These are phyloP conservation scores for Tylopilus subfusipes DNA, from an alignment of 768 basidiomycete genomes.

Conservation along the genomic window DNA sequence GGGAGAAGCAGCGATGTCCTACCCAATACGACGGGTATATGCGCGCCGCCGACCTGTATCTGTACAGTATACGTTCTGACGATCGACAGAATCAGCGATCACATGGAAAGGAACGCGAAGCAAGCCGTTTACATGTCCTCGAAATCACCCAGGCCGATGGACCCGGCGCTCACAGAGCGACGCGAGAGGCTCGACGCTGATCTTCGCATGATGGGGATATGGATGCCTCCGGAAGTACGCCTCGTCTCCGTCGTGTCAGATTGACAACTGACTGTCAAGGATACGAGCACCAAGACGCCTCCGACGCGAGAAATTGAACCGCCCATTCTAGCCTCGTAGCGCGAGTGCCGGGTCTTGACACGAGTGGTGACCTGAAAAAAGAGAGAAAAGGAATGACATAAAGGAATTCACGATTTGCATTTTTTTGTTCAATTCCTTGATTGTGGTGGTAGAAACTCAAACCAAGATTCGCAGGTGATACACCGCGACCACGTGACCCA, in stretches of 20 bases:
- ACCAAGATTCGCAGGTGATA: background rate
- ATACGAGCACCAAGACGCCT: conserved; percentile 7
- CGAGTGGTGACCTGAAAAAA: background rate
- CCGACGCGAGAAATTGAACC: conserved; percentile 1
- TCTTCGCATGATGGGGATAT: conserved; percentile 23
- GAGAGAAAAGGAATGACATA: background rate
- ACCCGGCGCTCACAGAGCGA: conserved; percentile 25
- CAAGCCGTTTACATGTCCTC: conserved; percentile 52
- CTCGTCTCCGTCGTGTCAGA: background rate
- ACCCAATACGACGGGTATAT: conserved; percentile 62
- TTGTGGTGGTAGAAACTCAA: background rate
- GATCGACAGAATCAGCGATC: background rate
- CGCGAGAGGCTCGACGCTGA: background rate
- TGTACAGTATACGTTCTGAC: conserved; percentile 62
- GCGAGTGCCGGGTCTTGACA: background rate
- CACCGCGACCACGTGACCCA: conserved; percentile 8
- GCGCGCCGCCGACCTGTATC: conserved; percentile 50
- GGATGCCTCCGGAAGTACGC: conserved; percentile 18
- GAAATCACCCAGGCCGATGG: conserved; percentile 57
- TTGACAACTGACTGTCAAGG: background rate
- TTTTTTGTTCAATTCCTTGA: background rate
- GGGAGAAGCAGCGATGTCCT: background rate
- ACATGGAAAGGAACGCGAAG: background rate
- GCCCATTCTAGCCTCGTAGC: conserved; percentile 9
- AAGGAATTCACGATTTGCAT: background rate